Evolutionary conservation across 1,284 basidiomycete species (phyloP).

Genomic region (Ganoderma sinense): DNA sequence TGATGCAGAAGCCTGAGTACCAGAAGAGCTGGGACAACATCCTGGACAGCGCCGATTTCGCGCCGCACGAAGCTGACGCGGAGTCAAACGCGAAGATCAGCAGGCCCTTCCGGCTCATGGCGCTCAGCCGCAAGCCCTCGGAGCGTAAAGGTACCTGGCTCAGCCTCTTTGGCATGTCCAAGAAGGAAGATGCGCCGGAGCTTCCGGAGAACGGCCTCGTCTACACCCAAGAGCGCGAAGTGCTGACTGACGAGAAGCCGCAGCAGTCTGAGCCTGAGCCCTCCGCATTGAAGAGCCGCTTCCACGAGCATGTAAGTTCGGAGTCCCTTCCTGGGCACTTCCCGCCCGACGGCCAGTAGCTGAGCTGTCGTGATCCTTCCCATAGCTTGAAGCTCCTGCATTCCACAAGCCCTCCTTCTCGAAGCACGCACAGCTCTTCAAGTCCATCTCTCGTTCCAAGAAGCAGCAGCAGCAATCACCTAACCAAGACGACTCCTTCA

Average conservation of each 20-base stretch:
- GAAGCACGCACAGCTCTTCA: conserved; percentile 5
- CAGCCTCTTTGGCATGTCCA: not conserved
- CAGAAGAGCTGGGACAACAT: conserved; percentile 61
- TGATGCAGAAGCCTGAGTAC: conserved; percentile 42
- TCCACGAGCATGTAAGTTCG: conserved; percentile 8
- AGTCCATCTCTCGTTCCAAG: conserved; percentile 3
- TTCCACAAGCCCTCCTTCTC: conserved; percentile 6
- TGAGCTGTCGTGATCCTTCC: not conserved
- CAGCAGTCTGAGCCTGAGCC: not conserved
- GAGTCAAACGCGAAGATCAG: conserved; percentile 35
- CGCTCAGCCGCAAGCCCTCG: conserved; percentile 49
- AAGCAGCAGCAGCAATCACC: not conserved
- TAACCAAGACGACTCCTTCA: conserved; percentile 3
- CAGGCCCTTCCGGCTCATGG: conserved; percentile 49
- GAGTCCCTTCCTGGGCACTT: conserved; percentile 4
- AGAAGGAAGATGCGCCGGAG: conserved; percentile 1
- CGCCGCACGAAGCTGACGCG: not conserved
- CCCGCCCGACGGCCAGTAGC: not conserved
- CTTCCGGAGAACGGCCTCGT: not conserved
- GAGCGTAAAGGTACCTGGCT: conserved; percentile 32
- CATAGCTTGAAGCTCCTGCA: not conserved
- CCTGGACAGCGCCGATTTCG: conserved; percentile 46
- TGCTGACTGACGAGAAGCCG: not conserved
- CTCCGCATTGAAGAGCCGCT: not conserved
- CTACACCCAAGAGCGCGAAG: not conserved